These are phyloP conservation scores for Pyrenula massariospora DNA, from an alignment of 495 filamentous ascomycete genomes.

Conservation along the genomic window DNA sequence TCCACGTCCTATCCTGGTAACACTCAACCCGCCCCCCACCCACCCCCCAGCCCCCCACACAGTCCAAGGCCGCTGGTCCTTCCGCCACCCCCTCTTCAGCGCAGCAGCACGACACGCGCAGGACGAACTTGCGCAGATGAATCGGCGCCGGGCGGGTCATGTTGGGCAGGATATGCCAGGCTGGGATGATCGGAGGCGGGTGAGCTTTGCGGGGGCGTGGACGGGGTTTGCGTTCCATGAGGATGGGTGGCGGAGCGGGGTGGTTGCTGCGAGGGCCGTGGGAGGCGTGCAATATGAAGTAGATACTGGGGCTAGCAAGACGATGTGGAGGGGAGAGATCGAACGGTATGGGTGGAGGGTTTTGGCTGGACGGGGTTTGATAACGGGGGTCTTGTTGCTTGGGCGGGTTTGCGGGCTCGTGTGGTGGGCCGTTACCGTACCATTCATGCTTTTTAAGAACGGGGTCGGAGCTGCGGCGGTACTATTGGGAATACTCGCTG, in stretches of 20 bases:
- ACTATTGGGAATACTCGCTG: too few species aligned
- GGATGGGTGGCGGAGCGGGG: conserved; percentile 64
- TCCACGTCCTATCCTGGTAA: conserved; percentile 62
- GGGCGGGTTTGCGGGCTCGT: neutral
- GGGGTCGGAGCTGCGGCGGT: too few species aligned
- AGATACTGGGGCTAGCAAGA: too few species aligned
- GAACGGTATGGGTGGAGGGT: too few species aligned
- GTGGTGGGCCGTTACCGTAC: neutral
- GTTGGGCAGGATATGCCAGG: too few species aligned
- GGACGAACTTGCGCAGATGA: neutral
- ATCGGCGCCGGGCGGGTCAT: neutral
- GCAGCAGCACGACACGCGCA: neutral
- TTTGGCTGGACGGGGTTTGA: neutral
- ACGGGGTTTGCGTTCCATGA: conserved; percentile 73
- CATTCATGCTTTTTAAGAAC: too few species aligned
- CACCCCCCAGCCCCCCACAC: conserved; percentile 26
- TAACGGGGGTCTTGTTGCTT: neutral
- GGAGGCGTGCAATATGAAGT: neutral
- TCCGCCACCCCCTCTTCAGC: neutral
- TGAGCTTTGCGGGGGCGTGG: conserved; percentile 71
- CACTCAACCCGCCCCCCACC: conserved; percentile 57
- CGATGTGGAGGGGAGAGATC: too few species aligned
- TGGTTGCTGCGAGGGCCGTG: conserved; percentile 37
- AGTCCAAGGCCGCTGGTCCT: neutral
- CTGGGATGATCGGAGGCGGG: conserved; percentile 46